These are phyloP conservation scores for Venturia effusa DNA, from an alignment of 2,329 filamentous ascomycete species.

Conservation along the genomic window DNA sequence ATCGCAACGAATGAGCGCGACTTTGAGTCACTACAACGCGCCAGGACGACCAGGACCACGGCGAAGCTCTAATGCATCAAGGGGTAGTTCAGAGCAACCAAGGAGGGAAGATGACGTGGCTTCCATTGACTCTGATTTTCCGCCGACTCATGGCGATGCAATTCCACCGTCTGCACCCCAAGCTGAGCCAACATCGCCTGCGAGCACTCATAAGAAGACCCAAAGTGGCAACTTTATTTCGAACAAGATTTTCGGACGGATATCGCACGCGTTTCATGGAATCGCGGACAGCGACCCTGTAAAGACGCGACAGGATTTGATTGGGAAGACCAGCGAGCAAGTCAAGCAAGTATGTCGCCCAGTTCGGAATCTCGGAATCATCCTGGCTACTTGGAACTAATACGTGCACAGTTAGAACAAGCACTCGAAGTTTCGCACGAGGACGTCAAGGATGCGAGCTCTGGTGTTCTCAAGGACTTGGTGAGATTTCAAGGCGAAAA, in stretches of 20 bases:
- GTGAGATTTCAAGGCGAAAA: conserved; percentile 92
- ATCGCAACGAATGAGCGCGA: conserved; percentile 70
- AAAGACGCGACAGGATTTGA: conserved; percentile 79
- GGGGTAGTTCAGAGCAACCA: conserved; percentile 31
- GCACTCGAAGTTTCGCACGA: conserved; percentile 78
- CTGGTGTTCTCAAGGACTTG: conserved; percentile 77
- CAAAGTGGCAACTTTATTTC: conserved; percentile 81
- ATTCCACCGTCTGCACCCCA: conserved; percentile 53
- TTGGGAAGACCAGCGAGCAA: conserved; percentile 88
- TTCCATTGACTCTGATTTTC: conserved; percentile 93
- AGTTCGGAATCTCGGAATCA: conserved; percentile 12
- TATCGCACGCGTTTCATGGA: conserved; percentile 91
- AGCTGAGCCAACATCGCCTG: conserved; percentile 19
- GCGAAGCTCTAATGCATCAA: conserved; percentile 49
- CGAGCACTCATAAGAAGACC: conserved; percentile 58
- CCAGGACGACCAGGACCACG: conserved; percentile 39
- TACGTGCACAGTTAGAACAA: conserved; percentile 59
- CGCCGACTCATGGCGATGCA: conserved; percentile 70
- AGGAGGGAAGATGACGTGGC: conserved; percentile 62
- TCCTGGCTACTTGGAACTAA: conserved; percentile 12
- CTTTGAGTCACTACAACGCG: conserved; percentile 25
- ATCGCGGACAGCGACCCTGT: conserved; percentile 96
- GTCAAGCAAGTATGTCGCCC: conserved; percentile 46
- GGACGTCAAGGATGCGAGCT: conserved; percentile 87
- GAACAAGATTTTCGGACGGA: conserved; percentile 83